Conservation (phyloP, 2,329 filamentous ascomycete species). For the Pestalotiopsis sp. region DNA sequence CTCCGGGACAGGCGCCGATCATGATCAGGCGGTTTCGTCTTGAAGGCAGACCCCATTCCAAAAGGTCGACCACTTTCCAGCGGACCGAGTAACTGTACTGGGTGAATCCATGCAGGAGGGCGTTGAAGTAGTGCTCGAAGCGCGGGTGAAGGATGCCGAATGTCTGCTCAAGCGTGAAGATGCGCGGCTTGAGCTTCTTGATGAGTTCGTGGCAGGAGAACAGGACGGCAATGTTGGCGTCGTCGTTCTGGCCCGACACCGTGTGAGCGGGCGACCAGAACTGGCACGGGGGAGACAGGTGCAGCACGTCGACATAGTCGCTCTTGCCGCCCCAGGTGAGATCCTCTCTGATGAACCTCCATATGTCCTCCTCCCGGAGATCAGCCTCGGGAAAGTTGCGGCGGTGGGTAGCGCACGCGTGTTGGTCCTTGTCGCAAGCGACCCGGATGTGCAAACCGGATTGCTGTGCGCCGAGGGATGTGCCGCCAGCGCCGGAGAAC, state of each 20-base stretch:
- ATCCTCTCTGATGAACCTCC: conserved; percentile 47
- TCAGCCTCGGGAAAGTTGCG: conserved; percentile 57
- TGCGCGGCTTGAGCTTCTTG: conserved; percentile 59
- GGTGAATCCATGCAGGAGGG: conserved; percentile 66
- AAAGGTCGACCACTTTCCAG: conserved; percentile 63
- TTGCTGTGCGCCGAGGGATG: conserved; percentile 53
- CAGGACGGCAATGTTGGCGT: conserved; percentile 65
- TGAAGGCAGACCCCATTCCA: conserved; percentile 54
- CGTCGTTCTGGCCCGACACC: conserved; percentile 57
- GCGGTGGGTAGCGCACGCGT: conserved; percentile 60
- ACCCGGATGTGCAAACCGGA: conserved; percentile 60
- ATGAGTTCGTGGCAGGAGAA: conserved; percentile 60
- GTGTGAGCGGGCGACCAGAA: conserved; percentile 76
- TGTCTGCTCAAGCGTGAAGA: conserved; percentile 81
- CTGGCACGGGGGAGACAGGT: conserved; percentile 79
- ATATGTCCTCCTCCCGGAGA: conserved; percentile 50
- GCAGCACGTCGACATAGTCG: conserved; percentile 64
- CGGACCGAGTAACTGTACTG: conserved; percentile 68
- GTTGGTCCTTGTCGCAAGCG: conserved; percentile 64
- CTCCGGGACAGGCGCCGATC: conserved; percentile 67
- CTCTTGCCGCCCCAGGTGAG: not conserved
- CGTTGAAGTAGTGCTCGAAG: conserved; percentile 58
- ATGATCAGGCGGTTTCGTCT: conserved; percentile 55
- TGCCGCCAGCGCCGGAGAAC: conserved; percentile 66
- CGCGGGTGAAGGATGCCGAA: conserved; percentile 62